These are phyloP conservation scores for Alternaria gansuensis DNA, from an alignment of 2,329 filamentous ascomycete genomes.

Conservation along the genomic window DNA sequence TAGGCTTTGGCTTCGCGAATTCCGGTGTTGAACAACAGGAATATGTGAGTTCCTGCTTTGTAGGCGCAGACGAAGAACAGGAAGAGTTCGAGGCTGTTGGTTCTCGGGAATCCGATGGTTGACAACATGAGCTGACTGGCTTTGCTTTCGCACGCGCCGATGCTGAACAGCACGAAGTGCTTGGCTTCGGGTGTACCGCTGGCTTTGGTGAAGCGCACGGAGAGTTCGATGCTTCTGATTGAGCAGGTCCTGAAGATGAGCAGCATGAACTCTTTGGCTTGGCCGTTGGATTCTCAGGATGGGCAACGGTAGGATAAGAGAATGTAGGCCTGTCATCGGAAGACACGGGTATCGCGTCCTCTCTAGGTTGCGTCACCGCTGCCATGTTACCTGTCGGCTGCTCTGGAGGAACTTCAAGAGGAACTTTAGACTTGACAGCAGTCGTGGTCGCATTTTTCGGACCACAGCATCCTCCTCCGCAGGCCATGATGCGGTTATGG, in stretches of 20 bases:
- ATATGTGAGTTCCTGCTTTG: neutral
- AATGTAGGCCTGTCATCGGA: neutral
- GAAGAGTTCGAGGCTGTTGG: neutral
- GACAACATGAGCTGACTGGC: neutral
- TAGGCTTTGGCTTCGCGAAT: slow-evolving; percentile 7
- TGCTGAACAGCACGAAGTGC: slow-evolving; percentile 1
- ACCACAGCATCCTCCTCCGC: slow-evolving; percentile 27
- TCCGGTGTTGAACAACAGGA: slow-evolving; percentile 2
- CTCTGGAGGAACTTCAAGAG: neutral
- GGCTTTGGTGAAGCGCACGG: neutral
- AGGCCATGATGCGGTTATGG: slow-evolving; percentile 24
- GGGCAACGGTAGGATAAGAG: neutral
- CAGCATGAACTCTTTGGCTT: slow-evolving; percentile 4
- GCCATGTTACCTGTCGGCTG: neutral
- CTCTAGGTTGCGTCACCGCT: neutral
- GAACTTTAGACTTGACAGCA: neutral
- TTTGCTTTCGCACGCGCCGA: neutral
- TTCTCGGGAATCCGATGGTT: neutral
- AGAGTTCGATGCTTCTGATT: neutral
- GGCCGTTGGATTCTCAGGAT: neutral
- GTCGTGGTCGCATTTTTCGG: neutral
- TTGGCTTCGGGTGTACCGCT: neutral
- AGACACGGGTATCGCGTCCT: neutral
- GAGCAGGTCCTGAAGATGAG: neutral
- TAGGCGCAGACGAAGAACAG: neutral